Evolutionary conservation across 208 protist genomes (phyloP).

Genomic region (Trypanosoma scelopori): DNA sequence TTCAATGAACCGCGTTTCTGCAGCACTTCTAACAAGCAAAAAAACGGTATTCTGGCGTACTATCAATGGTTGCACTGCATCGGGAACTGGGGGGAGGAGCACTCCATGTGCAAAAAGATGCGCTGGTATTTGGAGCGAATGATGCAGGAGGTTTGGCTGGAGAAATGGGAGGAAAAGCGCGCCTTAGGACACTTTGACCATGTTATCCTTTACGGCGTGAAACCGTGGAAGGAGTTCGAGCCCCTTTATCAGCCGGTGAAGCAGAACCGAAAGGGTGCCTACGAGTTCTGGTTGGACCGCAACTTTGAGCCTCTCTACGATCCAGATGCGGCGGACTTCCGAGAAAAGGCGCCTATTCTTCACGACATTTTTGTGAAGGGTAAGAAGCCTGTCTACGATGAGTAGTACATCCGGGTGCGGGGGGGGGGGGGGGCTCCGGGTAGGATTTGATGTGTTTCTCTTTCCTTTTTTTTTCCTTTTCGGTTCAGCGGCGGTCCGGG

Average conservation of each 20-base stretch:
- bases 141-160: conserved; percentile 86
- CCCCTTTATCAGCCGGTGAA: conserved; percentile 90
- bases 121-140: conserved; percentile 90
- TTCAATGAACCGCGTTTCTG: conserved; percentile 86
- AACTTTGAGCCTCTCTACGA: conserved; percentile 86
- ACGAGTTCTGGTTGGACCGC: conserved; percentile 88
- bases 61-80: conserved; percentile 92
- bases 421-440: neutral
- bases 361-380: conserved; percentile 89
- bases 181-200: conserved; percentile 88
- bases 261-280: conserved; percentile 86
- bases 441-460: conserved; percentile 2
- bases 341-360: conserved; percentile 84
- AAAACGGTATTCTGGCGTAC: conserved; percentile 88
- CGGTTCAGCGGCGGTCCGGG: neutral
- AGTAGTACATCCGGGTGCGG: conserved; percentile 14
- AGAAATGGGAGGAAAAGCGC: conserved; percentile 90
- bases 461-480: too few species aligned
- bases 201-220: conserved; percentile 82
- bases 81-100: conserved; percentile 90
- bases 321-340: conserved; percentile 71
- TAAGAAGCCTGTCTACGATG: conserved; percentile 76
- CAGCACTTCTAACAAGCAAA: conserved; percentile 72
- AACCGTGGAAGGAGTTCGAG: conserved; percentile 90
- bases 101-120: conserved; percentile 93